Evolutionary conservation across 2,329 filamentous ascomycete genomes (phyloP), one percentile per base, ranked within the genome.

Genomic region (Botryosphaeria agaves): DNA sequence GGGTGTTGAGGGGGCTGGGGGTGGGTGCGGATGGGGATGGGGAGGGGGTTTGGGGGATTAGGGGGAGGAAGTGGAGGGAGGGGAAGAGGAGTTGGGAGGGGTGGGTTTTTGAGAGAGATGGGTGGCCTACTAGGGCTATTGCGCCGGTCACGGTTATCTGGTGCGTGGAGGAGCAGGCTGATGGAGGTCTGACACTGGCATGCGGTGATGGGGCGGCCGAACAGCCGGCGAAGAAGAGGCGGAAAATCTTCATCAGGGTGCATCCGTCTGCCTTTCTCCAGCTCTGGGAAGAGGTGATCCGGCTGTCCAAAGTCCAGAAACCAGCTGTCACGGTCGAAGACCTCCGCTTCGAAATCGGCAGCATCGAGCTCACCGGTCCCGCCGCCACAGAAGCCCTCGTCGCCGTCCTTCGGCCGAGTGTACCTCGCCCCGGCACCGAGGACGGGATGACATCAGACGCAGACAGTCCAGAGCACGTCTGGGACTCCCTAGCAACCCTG

Each of bases 241-340:
- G 62, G 30, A 66, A 63, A 36, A 47, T 81, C 1, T 72, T 87
- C 33, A 52, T 94, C 30, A 66, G 85, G 32, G 57, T 87, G 2
- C 87, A 95, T 48, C 89, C 89, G 2, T 76, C 84, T 14, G 76
- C 78, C 5, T 87, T 83, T 43, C 53, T 72, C 2, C 68, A 79
- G 40, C 50, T 76, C 0, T 84, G 80, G 60, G 60, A 72, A 14
- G 64, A 76, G 35, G 49, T 83, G 2, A 43, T 72, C 11, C 58
- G 59, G 2, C 50, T 72, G 2, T 59, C 61, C 12, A 76, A 69
- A 43, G 62, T 67, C 36, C 67, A 71, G 39, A 73, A 63, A 23
- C 75, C 75, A 2, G 57, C 59, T 4, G 60, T 79, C 5, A 66
- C 64, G 18, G 57, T 80, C 5, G 73, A 80, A 41, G 77, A 83